phyloP scores from a whole-genome alignment of 208 protist genomes.

The Crithidia fasciculata region DNA sequence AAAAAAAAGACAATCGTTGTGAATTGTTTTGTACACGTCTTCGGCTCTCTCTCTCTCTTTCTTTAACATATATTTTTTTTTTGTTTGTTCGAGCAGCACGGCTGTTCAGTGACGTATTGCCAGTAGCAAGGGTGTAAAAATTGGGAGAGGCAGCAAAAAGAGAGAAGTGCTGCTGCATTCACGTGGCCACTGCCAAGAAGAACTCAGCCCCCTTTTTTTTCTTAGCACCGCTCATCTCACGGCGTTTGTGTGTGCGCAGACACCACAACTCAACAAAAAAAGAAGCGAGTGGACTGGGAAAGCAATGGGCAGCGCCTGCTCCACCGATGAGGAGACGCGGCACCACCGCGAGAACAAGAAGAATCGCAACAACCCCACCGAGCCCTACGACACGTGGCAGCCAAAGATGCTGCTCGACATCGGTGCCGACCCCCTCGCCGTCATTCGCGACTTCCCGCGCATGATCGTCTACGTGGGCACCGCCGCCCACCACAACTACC shows the following conservation, averaged over 20 bases:
- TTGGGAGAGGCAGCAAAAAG: neutral
- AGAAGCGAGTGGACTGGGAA: neutral
- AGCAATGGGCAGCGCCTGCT: slow-evolving; percentile 27
- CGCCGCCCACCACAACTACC: slow-evolving; percentile 10
- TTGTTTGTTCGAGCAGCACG: too few relatives aligned
- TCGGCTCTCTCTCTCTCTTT: neutral
- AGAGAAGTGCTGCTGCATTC: too few relatives aligned
- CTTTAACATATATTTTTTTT: too few relatives aligned
- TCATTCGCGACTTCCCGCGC: slow-evolving; percentile 84
- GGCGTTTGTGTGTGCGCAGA: too few relatives aligned
- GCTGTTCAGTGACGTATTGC: too few relatives aligned
- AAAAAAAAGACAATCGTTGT: neutral
- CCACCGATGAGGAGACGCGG: slow-evolving; percentile 17
- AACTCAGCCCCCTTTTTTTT: neutral
- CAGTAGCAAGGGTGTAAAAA: neutral
- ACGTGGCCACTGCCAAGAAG: too few relatives aligned
- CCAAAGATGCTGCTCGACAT: slow-evolving; percentile 54
- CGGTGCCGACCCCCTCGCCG: slow-evolving; percentile 51
- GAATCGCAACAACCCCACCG: slow-evolving; percentile 54
- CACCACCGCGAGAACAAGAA: slow-evolving; percentile 46
- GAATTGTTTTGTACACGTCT: neutral
- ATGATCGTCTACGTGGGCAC: slow-evolving; percentile 62
- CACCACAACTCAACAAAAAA: neutral
- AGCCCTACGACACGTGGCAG: slow-evolving; percentile 46
- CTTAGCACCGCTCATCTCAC: neutral